Base-by-base conservation (phyloP, 2,329 filamentous ascomycete genomes). In the Xylariaceae sp. region DNA sequence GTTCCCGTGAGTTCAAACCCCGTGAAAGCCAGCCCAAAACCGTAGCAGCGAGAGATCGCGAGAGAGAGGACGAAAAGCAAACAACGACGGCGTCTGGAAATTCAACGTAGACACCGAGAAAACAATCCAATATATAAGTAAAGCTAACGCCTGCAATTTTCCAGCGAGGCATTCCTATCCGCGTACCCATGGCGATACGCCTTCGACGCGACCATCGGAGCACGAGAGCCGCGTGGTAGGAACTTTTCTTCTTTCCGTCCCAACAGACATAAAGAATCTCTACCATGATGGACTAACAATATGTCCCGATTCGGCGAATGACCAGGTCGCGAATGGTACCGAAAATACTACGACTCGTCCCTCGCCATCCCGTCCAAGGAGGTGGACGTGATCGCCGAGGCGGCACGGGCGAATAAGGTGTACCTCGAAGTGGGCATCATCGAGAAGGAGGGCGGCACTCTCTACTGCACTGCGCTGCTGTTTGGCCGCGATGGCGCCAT, bases 171-270 rank as follows among this genome's bases (percentile, higher is more conserved):
- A 0, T 76, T 76, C 58, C 63, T 77, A 23, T 75, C 75, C 8
- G 75, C 75, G 11, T 77, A 77, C 58, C 75, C 74, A 17, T 77
- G 75, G 75, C 64, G 74, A 35, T 77, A 77, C 63, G 70, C 73
- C 10, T 77, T 77, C 58, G 75, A 76, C 68, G 68, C 72, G n/a
- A 77, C 75, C 3, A 71, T 77, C 62, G 74, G 75, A 37, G 69
- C 72, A 4, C 69, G 75, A 23, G 75, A 76, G 61, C 71, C 70
- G 4, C 69, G 74, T 65, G 74, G 74, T 75, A 65, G 23, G 23
- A 4, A 30, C 23, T 30, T 30, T 4, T 50, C 58, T 55, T 51
- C 4, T 5, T 5, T 30, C 23, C 4, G 4, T 10, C 13, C 37
- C 13, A 41, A 41, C 37, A 9, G 37, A 41, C 37, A 41, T 18